Percentiles rank a stretch among this genome's conserved stretches.
These are phyloP conservation scores for Cornus controversa DNA, from an alignment of 148 eudicot species.

Conservation along the genomic window DNA sequence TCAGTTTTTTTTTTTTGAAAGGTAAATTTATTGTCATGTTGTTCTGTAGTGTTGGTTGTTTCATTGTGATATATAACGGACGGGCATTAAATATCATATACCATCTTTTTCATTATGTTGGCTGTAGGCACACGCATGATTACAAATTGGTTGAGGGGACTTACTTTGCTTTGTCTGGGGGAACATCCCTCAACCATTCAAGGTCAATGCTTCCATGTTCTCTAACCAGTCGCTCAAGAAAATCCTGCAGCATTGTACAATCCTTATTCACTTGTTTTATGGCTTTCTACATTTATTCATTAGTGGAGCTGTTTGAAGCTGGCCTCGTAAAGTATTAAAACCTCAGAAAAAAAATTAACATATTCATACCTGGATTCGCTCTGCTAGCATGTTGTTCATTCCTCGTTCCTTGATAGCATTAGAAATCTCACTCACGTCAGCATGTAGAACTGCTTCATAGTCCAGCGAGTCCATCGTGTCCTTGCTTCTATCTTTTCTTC, in stretches of 20 bases:
- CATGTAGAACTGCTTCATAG: conserved; percentile 51
- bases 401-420: conserved; percentile 51
- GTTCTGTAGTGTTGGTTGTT: neutral
- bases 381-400: conserved; percentile 64
- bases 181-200: conserved; percentile 59
- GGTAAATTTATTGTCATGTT: too few relatives aligned
- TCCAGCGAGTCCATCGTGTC: conserved; percentile 46
- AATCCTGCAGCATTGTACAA: conserved; percentile 34
- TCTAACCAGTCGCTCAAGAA: conserved; percentile 45
- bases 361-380: conserved; percentile 45
- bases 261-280: conserved; percentile 1
- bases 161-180: conserved; percentile 52
- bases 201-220: conserved; percentile 57
- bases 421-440: conserved; percentile 46
- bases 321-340: neutral
- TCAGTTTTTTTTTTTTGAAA: too few relatives aligned
- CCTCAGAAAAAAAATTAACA: neutral
- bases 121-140: conserved; percentile 1
- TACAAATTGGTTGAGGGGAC: conserved; percentile 5
- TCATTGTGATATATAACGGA: neutral
- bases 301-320: neutral
- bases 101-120: neutral
- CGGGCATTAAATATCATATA: neutral
- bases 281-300: neutral
- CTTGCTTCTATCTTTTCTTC: conserved; percentile 33